Base-by-base conservation (phyloP, 2,329 filamentous ascomycete genomes). In the Amauroascus niger region DNA sequence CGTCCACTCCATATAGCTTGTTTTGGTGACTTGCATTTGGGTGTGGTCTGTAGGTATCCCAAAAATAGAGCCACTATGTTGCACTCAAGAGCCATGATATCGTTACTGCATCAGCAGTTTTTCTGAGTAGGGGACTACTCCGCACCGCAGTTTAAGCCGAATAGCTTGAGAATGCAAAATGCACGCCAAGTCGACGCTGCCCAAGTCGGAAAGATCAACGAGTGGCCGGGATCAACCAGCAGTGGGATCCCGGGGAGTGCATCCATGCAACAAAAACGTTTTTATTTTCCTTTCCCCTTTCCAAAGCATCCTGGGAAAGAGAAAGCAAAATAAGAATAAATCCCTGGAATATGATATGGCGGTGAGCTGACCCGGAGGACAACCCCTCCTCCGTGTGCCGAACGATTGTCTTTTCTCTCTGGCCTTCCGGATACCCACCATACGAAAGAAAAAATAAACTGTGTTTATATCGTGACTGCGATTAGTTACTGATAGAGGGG, bases 181-280 rank as follows among this genome's bases (percentile, higher is more conserved):
- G 48, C 48, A 50, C 37, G 48, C 48, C 48, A 50, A 50, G 48
- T 14, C 35, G 43, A 41, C n/a, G 35, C 48, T 35, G 40, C 20
- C 40, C 22, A 30, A 49, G 6, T 24, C 33, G 26, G 47, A 40
- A 20, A 18, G 48, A 41, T 49, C 33, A 41, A 50, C 37, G 48
- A 50, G 48, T 43, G 37, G 48, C 22, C 16, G 37, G 16, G 39
- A 41, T 41, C 35, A 30, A 41, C 18, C 35, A 22, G 30, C 26
- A 14, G 7, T 32, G 9, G 37, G 35, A 43, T 41, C 16, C 16
- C 18, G 33, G 28, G 37, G 28, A 13, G 40, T 43, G 40, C 40
- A 40, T 41, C 18, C 39, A 41, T 41, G 39, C 39, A 41, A n/a
- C 13, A 14, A 6, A 16, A 39, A 39, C 2, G 35, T 39, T 14